Base-by-base conservation (phyloP, 495 filamentous ascomycete species). In the Echria macrotheca region DNA sequence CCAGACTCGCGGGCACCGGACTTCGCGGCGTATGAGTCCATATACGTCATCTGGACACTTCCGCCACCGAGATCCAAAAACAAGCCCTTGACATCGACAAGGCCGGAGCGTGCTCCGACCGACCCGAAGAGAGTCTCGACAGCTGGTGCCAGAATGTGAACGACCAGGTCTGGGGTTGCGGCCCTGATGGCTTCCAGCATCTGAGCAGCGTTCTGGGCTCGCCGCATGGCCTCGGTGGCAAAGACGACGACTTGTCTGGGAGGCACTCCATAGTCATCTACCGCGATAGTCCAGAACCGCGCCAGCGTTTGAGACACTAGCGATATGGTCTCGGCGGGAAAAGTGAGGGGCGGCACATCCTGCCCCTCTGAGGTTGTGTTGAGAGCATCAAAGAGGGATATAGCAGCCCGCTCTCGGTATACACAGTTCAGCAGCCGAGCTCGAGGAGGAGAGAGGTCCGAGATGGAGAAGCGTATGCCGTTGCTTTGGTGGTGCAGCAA, bases 391-490 rank as follows among this genome's bases (percentile, higher is more conserved):
- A 95, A 96, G n/a, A 96, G 72, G 0, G 89, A 95, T 56, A 96
- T 88, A 39, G 78, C 80, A 17, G 79, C 79, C 5, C 91, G 83
- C 57, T 90, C 83, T 51, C 80, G 79, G 63, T 87, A 93, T 44
- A 94, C 52, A 26, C 84, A 90, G 14, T 76, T 85, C 22, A 95
- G 74, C 24, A 90, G 77, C 11, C 91, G 83, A 12, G 83, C 70
- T 3, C 71, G 79, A 1, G 84, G 80, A 6, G 82, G 80, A 1
- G 83, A 76, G 24, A 96, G 76, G 47, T 88, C 80, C 7, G 89
- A 86, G 50, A 96, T 89, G 7, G 86, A 91, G 71, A 95, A 95
- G 36, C 91, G 89, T 55, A 96, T 91, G 51, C 90, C 91, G 76
- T 96, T 96, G 71, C 91, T 95, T 56, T 50, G 23, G 12, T 2